Percentiles rank a stretch among this genome's conserved stretches.
Conservation (phyloP, 345 rosid species). For the Eucalyptus caleyi region DNA sequence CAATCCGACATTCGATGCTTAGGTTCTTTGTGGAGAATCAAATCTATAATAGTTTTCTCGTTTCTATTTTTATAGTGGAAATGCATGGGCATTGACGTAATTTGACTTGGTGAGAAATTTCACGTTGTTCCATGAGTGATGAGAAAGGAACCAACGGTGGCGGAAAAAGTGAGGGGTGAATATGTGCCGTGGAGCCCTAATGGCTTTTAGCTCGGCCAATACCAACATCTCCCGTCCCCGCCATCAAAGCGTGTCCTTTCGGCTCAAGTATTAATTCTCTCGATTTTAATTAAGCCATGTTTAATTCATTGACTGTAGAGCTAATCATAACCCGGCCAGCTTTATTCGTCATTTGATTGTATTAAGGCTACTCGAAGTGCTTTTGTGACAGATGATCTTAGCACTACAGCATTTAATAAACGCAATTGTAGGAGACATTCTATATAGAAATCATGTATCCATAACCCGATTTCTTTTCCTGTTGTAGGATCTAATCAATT, state of each 20-base stretch:
- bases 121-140: background rate
- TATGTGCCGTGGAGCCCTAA: background rate
- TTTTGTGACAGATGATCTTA: background rate
- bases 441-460: background rate
- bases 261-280: background rate
- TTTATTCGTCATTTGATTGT: background rate
- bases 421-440: background rate
- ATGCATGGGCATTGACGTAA: background rate
- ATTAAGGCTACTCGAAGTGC: background rate
- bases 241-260: background rate
- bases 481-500: background rate
- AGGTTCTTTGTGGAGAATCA: background rate
- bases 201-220: background rate
- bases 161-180: background rate
- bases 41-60: background rate
- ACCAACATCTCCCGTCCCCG: background rate
- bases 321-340: background rate
- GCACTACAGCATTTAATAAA: background rate
- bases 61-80: background rate
- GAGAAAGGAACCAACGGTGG: background rate
- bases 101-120: background rate
- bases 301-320: background rate
- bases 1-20: background rate
- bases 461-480: background rate
- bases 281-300: background rate